These are phyloP conservation scores for Phytophthora boehmeriae DNA, from an alignment of 352 stramenopile genomes.

Conservation along the genomic window DNA sequence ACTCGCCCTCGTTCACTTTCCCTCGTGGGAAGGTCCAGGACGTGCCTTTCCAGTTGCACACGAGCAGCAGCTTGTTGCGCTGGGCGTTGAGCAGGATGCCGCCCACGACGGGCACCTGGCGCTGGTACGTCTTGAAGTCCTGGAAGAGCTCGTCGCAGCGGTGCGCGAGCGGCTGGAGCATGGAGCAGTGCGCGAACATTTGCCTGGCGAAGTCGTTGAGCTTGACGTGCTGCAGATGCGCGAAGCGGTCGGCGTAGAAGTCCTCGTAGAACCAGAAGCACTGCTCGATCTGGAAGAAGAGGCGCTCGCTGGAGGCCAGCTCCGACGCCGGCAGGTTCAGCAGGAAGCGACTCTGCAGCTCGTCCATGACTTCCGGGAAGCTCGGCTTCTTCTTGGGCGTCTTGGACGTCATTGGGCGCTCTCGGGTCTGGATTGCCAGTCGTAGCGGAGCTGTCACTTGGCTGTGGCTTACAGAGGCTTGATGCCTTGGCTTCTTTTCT, in stretches of 20 bases:
- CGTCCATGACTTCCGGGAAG: conserved; percentile 94
- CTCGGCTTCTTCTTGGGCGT: conserved; percentile 52
- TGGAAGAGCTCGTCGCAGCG: conserved; percentile 93
- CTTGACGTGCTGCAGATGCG: conserved; percentile 89
- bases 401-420: conserved; percentile 22
- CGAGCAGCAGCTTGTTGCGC: conserved; percentile 90
- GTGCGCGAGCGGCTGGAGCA: conserved; percentile 85
- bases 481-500: conserved; percentile 34
- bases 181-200: conserved; percentile 92
- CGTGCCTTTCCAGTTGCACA: conserved; percentile 92
- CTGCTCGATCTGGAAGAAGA: conserved; percentile 98
- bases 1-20: conserved; percentile 94
- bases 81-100: conserved; percentile 92
- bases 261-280: conserved; percentile 98
- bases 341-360: conserved; percentile 96
- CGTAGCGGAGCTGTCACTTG: too few relatives aligned
- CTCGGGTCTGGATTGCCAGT: too few relatives aligned
- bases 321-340: conserved; percentile 93
- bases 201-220: conserved; percentile 94
- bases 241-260: conserved; percentile 93
- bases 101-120: conserved; percentile 93
- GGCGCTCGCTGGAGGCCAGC: conserved; percentile 90
- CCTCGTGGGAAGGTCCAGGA: conserved; percentile 92
- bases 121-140: conserved; percentile 95
- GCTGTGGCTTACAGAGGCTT: neutral